Evolutionary conservation across 2,329 filamentous ascomycete species (phyloP).

Genomic region (Penicillium sp.): DNA sequence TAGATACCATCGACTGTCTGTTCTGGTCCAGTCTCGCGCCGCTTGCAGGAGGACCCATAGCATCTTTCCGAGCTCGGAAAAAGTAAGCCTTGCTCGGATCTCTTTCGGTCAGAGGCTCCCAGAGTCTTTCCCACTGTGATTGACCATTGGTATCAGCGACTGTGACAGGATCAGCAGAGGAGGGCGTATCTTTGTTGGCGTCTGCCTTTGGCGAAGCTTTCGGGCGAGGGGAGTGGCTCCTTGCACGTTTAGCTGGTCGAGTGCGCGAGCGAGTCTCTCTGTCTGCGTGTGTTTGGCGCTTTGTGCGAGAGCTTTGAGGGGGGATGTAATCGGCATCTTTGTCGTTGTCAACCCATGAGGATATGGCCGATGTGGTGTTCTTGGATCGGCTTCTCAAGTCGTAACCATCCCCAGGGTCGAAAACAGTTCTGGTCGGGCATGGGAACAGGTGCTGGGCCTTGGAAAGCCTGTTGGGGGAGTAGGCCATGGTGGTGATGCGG

Average conservation of each 20-base stretch:
- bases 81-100: not conserved
- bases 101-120: not conserved
- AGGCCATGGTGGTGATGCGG: not conserved
- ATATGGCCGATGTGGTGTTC: not conserved
- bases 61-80: not conserved
- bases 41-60: not conserved
- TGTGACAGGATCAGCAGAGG: not conserved
- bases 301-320: not conserved
- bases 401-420: constrained; percentile 4
- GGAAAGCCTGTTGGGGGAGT: not conserved
- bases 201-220: not conserved
- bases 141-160: not conserved
- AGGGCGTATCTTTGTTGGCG: not conserved
- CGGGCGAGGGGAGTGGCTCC: not conserved
- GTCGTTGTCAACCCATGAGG: constrained; percentile 38
- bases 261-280: not conserved
- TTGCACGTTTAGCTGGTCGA: not conserved
- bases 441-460: not conserved
- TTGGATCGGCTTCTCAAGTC: constrained; percentile 1
- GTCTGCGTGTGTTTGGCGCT: not conserved
- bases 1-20: not conserved
- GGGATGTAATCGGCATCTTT: constrained; percentile 38
- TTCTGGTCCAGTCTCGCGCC: not conserved
- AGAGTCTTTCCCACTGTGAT: not conserved
- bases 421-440: not conserved